Base-by-base conservation (phyloP, 1,284 basidiomycete genomes). In the Cryptococcus deneoformans region DNA sequence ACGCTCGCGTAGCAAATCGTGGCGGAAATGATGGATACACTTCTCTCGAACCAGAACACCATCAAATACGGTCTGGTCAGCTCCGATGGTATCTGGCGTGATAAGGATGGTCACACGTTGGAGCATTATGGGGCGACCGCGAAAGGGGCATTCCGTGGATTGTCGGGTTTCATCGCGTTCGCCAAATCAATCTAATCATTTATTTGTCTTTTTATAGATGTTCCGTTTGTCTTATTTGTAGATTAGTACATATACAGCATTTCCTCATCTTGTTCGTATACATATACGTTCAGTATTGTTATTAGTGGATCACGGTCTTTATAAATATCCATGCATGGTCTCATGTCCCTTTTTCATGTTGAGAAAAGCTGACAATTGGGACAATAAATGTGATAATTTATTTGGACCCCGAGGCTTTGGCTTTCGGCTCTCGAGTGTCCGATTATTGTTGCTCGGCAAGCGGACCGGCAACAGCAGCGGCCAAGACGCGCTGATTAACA, bases 1-100 rank as follows among this genome's bases (percentile, higher is more conserved):
- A 29, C 29, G 5, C 5, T 29, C 29, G 29, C 29, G 24, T 69
- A 80, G 37, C 77, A 81, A 57, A 80, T 88, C 53, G 84, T 86
- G 45, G 65, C 71, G 42, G 86, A 87, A 62, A 87, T 87, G 85
- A 81, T 84, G 73, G 80, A 83, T 48, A 72, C 83, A 1, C 79
- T 90, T 16, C 69, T 83, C 35, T 75, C 82, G 24, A 88, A 88
- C 72, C 87, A 90, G 77, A 87, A 86, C 69, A 89, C 88, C 20
- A 80, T 83, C 60, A 69, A 84, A 49, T 86, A 87, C 60, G 86
- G 86, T 35, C 73, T 85, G n/a, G 84, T 85, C 57, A 78, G 79
- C 57, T 77, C 79, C 38, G 86, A 88, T 54, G 88, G 88, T 0
- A 79, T 86, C 53, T 90, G 87, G 83, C 78, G 86, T 42, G 85